A percentile compares a stretch with the other conserved stretches of the same genome.
These are phyloP conservation scores for Fusarium palustre DNA, from an alignment of 2,329 filamentous ascomycete genomes.

Conservation along the genomic window DNA sequence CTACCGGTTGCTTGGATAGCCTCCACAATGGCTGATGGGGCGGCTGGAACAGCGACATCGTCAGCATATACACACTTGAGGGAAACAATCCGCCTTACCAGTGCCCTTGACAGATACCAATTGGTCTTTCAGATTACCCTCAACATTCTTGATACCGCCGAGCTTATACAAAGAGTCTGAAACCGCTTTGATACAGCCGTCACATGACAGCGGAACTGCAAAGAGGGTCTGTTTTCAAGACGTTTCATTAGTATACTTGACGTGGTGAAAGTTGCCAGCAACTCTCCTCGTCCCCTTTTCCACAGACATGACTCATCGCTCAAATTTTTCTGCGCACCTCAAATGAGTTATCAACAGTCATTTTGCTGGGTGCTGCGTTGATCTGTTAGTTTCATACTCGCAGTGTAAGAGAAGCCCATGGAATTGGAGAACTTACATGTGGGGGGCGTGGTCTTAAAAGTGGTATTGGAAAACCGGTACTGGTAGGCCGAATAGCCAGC, in stretches of 20 bases:
- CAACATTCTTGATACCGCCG: conserved; percentile 82
- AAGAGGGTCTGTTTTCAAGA: conserved; percentile 79
- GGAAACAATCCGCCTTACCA: conserved; percentile 57
- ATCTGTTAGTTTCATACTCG: conserved; percentile 38
- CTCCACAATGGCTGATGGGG: conserved; percentile 88
- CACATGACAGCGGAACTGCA: conserved; percentile 92
- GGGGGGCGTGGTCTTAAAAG: conserved; percentile 38
- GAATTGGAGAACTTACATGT: conserved; percentile 40
- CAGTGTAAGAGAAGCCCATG: conserved; percentile 44
- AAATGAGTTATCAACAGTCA: conserved; percentile 60
- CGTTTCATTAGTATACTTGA: conserved; percentile 53
- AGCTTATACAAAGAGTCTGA: conserved; percentile 82
- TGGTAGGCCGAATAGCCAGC: conserved; percentile 48
- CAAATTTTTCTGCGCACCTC: conserved; percentile 54
- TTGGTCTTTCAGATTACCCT: conserved; percentile 85
- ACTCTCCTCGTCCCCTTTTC: conserved; percentile 44
- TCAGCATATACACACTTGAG: conserved; percentile 25
- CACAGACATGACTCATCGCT: conserved; percentile 39
- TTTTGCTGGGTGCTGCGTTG: conserved; percentile 48
- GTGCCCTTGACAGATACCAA: conserved; percentile 88
- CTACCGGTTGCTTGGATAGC: conserved; percentile 91
- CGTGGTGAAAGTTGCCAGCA: conserved; percentile 24
- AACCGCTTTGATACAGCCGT: conserved; percentile 88
- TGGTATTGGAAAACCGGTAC: conserved; percentile 42
- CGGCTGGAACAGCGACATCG: conserved; percentile 60